Evolutionary conservation across 805 yeast species (phyloP).

Genomic region (Candida adriatica): DNA sequence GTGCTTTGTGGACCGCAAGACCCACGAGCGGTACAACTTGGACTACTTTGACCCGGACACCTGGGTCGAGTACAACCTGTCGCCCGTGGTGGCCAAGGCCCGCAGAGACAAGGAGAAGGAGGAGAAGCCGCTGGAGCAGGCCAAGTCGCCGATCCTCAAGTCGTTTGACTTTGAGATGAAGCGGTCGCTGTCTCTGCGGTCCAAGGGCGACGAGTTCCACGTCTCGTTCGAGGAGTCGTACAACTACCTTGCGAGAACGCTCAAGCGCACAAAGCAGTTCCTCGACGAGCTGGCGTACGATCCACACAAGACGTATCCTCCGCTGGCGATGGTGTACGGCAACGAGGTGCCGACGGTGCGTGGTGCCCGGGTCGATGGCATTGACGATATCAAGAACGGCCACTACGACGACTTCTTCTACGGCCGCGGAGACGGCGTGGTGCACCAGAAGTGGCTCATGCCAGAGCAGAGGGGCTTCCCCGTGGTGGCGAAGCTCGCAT

Average conservation of each 20-base stretch:
- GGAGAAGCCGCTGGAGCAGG: not conserved
- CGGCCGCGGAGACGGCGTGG: conserved; percentile 94
- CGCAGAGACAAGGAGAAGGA: conserved; percentile 6
- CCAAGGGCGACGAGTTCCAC: conserved; percentile 16
- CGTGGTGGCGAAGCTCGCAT: conserved; percentile 58
- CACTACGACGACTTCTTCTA: conserved; percentile 70
- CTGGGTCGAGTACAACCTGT: conserved; percentile 72
- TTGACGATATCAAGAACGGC: conserved; percentile 61
- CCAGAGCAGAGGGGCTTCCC: conserved; percentile 73
- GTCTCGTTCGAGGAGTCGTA: conserved; percentile 46
- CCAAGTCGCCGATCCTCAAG: conserved; percentile 4
- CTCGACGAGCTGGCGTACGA: conserved; percentile 48
- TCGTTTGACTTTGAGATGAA: conserved; percentile 13
- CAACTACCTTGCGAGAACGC: conserved; percentile 54
- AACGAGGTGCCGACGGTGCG: conserved; percentile 79
- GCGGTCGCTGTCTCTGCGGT: conserved; percentile 12
- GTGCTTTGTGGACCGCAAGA: conserved; percentile 58
- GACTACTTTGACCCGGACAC: conserved; percentile 76
- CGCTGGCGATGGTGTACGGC: conserved; percentile 77
- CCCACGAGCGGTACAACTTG: conserved; percentile 51
- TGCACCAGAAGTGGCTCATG: conserved; percentile 73
- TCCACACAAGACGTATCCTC: conserved; percentile 60
- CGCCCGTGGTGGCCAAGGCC: conserved; percentile 57
- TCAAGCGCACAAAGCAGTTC: conserved; percentile 53
- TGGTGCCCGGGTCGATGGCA: conserved; percentile 61